phyloP scores from a whole-genome alignment of 768 basidiomycete species.

The Lactarius tabidus region DNA sequence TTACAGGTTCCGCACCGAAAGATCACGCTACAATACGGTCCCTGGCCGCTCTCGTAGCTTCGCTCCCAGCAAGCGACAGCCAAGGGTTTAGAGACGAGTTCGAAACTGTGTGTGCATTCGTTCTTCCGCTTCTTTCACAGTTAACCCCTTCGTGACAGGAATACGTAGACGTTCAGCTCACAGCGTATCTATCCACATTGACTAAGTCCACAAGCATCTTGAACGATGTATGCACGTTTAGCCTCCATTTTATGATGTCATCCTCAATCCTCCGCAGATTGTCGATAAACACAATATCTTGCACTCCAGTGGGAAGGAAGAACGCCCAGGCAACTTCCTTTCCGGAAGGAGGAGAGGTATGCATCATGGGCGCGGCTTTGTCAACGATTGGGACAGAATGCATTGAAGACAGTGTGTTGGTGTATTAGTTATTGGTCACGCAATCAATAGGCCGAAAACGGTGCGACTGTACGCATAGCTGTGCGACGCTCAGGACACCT shows the following conservation, averaged over 20 bases:
- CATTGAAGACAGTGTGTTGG: conserved; percentile 3
- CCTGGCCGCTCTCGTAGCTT: conserved; percentile 80
- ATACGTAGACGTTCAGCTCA: conserved; percentile 93
- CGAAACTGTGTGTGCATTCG: conserved; percentile 55
- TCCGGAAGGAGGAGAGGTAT: conserved; percentile 25
- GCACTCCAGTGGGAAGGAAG: conserved; percentile 51
- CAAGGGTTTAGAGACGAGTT: conserved; percentile 85
- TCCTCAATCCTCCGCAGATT: conserved; percentile 42
- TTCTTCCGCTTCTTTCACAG: background rate
- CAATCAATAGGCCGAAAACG: conserved; percentile 14
- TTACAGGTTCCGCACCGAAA: conserved; percentile 60
- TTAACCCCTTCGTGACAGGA: conserved; percentile 52
- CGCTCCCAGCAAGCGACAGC: conserved; percentile 83
- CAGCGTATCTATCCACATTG: conserved; percentile 79
- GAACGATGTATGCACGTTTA: conserved; percentile 67
- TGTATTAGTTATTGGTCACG: background rate
- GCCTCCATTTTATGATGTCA: conserved; percentile 12
- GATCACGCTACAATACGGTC: conserved; percentile 83
- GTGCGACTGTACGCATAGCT: conserved; percentile 15
- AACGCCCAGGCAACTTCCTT: conserved; percentile 40
- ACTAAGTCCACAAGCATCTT: conserved; percentile 85
- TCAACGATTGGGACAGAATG: conserved; percentile 27
- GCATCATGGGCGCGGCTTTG: conserved; percentile 21
- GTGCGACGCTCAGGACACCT: conserved; percentile 17
- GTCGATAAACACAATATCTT: conserved; percentile 75